These are phyloP conservation scores for Jacaranda copaia DNA, from an alignment of 257 asterid genomes.

Conservation along the genomic window DNA sequence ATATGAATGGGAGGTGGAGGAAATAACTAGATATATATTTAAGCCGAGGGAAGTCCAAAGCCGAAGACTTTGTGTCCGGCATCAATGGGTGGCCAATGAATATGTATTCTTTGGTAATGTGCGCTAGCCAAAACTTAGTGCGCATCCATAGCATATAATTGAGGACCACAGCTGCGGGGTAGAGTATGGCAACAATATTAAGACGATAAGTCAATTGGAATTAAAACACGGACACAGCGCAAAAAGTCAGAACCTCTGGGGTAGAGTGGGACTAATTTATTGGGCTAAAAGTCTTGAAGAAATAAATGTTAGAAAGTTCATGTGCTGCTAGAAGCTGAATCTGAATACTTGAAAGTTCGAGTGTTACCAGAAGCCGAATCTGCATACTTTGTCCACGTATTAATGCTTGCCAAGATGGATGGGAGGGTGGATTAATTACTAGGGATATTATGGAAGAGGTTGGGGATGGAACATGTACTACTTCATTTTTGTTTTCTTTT, in stretches of 20 bases:
- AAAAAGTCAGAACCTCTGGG: conserved; percentile 24
- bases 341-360: background rate
- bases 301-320: no score
- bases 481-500: no score
- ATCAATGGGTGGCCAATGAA: background rate
- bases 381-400: background rate
- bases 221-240: background rate
- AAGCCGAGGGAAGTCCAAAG: background rate
- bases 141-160: background rate
- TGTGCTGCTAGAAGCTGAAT: background rate
- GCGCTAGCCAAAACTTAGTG: background rate
- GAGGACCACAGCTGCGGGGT: background rate
- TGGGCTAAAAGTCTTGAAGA: background rate
- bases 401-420: no score
- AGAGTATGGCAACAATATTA: background rate
- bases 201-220: conserved; percentile 11
- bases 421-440: no score
- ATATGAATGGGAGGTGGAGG: no score
- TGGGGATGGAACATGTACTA: no score
- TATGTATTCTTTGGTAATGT: background rate
- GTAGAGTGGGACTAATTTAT: background rate
- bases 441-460: no score
- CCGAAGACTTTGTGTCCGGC: background rate
- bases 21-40: no score
- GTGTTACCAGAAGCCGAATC: conserved; percentile 8